Percentiles rank a stretch among this genome's conserved stretches.
Evolutionary conservation across 2,329 filamentous ascomycete genomes (phyloP).

Genomic region (Pezicula radicicola): DNA sequence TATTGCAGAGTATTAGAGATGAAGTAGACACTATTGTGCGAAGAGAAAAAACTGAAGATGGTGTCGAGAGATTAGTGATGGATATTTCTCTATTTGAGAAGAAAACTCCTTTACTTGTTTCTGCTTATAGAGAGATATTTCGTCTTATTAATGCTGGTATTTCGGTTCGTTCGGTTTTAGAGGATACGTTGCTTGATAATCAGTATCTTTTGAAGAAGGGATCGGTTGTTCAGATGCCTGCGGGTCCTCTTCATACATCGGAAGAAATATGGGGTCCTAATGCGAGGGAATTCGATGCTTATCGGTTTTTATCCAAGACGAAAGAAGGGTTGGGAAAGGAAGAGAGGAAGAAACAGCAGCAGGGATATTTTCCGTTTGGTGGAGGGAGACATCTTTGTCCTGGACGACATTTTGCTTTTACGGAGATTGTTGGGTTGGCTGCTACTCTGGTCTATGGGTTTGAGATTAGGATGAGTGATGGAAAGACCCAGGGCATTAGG

Average conservation of each 20-base stretch:
- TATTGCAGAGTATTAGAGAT: slow-evolving; percentile 24
- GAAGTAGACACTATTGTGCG: slow-evolving; percentile 27
- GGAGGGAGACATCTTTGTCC: slow-evolving; percentile 38
- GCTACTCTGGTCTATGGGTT: slow-evolving; percentile 30
- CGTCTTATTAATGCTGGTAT: slow-evolving; percentile 36
- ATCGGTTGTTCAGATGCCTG: slow-evolving; percentile 40
- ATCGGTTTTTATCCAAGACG: slow-evolving; percentile 33
- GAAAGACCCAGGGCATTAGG: neutral
- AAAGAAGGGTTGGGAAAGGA: slow-evolving; percentile 14
- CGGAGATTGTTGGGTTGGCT: slow-evolving; percentile 34
- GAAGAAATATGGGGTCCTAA: slow-evolving; percentile 41
- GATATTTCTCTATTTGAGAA: slow-evolving; percentile 29
- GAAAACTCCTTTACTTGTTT: slow-evolving; percentile 39
- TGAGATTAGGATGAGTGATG: slow-evolving; percentile 12
- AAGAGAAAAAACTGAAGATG: neutral
- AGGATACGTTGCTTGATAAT: slow-evolving; percentile 36
- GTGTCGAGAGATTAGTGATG: slow-evolving; percentile 11
- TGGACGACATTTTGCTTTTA: slow-evolving; percentile 35
- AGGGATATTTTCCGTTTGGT: slow-evolving; percentile 35
- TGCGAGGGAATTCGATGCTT: slow-evolving; percentile 36
- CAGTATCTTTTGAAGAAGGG: slow-evolving; percentile 40
- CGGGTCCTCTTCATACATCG: slow-evolving; percentile 39
- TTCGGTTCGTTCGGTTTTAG: slow-evolving; percentile 36
- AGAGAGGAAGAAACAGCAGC: slow-evolving; percentile 13
- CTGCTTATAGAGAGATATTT: slow-evolving; percentile 42